Evolutionary conservation across 192 early-diverging fungal genomes (phyloP), one percentile per base, ranked within the genome.

Genomic region (Endogone sp.): DNA sequence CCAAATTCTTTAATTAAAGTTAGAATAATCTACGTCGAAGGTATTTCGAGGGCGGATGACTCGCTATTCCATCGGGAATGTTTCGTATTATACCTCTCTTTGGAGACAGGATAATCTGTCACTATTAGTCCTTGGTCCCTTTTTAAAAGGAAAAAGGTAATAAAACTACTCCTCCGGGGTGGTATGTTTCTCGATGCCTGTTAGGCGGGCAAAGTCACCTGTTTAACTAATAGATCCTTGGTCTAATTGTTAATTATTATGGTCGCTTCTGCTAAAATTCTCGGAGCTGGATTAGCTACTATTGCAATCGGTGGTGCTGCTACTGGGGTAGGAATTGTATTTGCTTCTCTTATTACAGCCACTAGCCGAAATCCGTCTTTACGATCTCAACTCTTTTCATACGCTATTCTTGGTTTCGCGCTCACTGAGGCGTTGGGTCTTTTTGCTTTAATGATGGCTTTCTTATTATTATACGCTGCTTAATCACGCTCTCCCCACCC

Each of bases 381-480:
- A 37, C 30, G 65, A 66, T 37, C 65, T 21, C 65, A 66, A 66
- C 27, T 66, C 31, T 66, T 66, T 37, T 66, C 65, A 49, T 66
- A 66, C 56, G 26, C 65, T 2, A 60, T 60, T 60, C 21, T 60
- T 6, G 59, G 59, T 0, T 70, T 56, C 26, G 71, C 71, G 16
- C 55, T 72, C 3, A 66, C 59, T 2, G 71, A 72, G 57, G 71
- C 65, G 16, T 62, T 72, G n/a, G 70, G 70, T 24, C 58, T 71
- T 37, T 66, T 72, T 57, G 56, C 65, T 37, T 62, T 72, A 60
- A 72, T 72, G 59, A 72, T 66, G 64, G 71, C 65, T 23, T 72
- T 66, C 58, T 66, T 72, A 66, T 55, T 62, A 63, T 22, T 73
- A 4, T 67, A 67, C 37, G 44, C 65, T 66, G 49, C 65, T 61